Evolutionary conservation across 768 basidiomycete species (phyloP), one percentile per base, ranked within the genome.

Genomic region (Amanita pallidorosea): DNA sequence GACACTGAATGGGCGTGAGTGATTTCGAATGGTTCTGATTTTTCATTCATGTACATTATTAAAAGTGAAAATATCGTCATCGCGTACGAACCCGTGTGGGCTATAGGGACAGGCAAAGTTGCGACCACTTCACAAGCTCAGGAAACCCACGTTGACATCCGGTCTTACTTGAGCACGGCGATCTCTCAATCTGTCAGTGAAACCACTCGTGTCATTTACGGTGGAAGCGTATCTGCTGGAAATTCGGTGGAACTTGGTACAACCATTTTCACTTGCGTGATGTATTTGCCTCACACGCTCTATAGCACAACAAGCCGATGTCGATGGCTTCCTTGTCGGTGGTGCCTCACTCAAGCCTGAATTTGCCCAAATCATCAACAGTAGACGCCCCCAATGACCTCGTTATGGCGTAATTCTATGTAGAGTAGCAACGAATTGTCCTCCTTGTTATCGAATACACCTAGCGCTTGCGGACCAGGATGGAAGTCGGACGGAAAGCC

Each of bases 1-100:
- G 75, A 77, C 55, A 67, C 63, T 17, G 81, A 89, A 61, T 99
- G 95, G 94, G 80, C 76, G 92, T 92, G 54, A 55, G 81, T 59
- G 31, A 13, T 33, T 33, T 33, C 13, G 31, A n/a, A 17, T 15
- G 17, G 1, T n/a, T 22, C 35, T 35, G 34, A 20, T 15, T 9
- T n/a, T 29, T 45, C 18, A 11, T 13, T 13, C 31, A 35, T 48
- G 27, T 45, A 18, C 33, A 22, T 50, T 18, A 38, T 31, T 17
- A 29, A 29, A 27, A 94, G 92, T 61, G 31, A 12, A 5, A 81
- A 88, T 55, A 74, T 98, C 61, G 95, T 99, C 52, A 76, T 99
- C 60, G 96, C 96, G 17, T 99, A 94, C 66, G 91, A 95, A 66
- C 90, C 93, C 38, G 90, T 98, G 15, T 98, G 96, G 95, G 95